Evolutionary conservation across 257 asterid species (phyloP).

Genomic region (Gynochthodes officinalis): DNA sequence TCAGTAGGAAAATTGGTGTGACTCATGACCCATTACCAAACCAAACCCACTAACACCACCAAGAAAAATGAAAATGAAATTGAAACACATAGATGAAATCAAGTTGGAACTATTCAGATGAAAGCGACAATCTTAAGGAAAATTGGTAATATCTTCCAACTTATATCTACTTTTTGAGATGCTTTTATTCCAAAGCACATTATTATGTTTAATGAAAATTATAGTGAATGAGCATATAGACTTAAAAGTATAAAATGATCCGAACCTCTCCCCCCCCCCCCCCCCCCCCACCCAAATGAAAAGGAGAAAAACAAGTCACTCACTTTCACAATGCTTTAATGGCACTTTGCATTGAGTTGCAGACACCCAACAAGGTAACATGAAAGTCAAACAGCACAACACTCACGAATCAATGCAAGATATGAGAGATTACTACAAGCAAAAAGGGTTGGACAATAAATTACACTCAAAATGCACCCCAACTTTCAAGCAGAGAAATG

Average conservation of each 20-base stretch:
- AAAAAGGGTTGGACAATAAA: background rate
- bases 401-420: background rate
- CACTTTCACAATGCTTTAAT: no score
- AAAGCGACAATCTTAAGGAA: background rate
- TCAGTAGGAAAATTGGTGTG: conserved; percentile 13
- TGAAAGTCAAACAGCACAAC: background rate
- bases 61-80: background rate
- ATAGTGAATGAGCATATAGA: background rate
- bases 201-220: background rate
- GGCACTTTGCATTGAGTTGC: no score
- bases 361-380: background rate
- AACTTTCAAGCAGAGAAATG: background rate
- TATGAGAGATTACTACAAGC: background rate
- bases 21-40: background rate
- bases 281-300: no score
- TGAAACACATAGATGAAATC: background rate
- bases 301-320: no score
- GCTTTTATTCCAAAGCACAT: background rate
- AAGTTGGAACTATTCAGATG: background rate
- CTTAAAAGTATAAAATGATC: background rate
- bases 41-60: background rate
- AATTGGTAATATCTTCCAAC: no score
- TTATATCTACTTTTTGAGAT: background rate
- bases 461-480: background rate
- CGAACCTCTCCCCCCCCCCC: no score